Base-by-base conservation (phyloP, 495 filamentous ascomycete species). In the Penicillium fimorum region DNA sequence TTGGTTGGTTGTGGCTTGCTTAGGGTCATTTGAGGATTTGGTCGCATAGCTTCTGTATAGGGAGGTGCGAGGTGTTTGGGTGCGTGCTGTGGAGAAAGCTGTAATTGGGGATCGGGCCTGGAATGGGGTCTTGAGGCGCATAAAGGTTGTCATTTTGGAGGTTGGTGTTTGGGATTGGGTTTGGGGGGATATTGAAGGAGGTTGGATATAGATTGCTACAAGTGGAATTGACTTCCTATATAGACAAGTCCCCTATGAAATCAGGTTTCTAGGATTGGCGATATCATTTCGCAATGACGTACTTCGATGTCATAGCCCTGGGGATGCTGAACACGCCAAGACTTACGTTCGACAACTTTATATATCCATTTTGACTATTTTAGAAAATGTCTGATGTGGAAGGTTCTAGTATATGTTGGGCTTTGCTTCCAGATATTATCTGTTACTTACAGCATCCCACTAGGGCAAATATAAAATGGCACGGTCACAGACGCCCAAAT, bases 281-380 rank as follows among this genome's bases (percentile, higher is more conserved):
- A 11, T 5, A 27, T 37, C 35, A 38, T 38, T 17, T 38, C 13
- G 29, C 17, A 30, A 60, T 65, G 63, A 65, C 63, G 63, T 60
- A 49, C 12, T 6, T 10, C 43, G 35, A 59, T 65, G 63, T 65
- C 63, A 65, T 60, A 47, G 4, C 25, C 3, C 4, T 27, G 25
- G 25, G 5, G 4, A 7, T 25, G 25, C 18, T 25, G 40, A 9
- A 41, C 22, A 45, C 11, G 52, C 52, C 52, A 54, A 54, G 52
- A 54, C 42, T 47, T n/a, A n/a, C n/a, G n/a, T 44, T 42, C 9
- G 22, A 37, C 10, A 35, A 37, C 52, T 44, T 38, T 47, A 47
- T 45, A 47, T 45, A 30, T 45, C 27, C 33, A 42, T 24, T 37
- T 40, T 25, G 24, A 29, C 13, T 7, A 25, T 22, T 20, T 3